phyloP scores from a whole-genome alignment of 345 rosid species.

The Turritis glabra region DNA sequence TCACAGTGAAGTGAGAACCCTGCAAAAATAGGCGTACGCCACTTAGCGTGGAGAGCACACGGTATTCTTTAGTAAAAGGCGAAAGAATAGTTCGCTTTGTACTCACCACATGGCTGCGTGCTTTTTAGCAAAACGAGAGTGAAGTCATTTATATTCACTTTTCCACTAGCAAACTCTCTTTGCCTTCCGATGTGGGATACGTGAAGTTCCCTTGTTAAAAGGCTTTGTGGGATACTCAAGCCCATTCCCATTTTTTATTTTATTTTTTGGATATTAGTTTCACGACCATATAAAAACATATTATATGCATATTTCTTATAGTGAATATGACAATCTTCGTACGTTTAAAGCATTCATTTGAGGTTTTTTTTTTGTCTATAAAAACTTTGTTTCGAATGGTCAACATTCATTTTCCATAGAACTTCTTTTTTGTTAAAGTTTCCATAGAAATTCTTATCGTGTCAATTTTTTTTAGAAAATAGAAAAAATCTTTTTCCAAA shows the following conservation, averaged over 20 bases:
- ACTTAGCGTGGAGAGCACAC: conserved; percentile 34
- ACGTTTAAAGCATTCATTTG: no score
- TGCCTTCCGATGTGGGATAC: conserved; percentile 9
- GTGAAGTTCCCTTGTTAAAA: not conserved
- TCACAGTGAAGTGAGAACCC: not conserved
- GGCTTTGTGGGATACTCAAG: not conserved
- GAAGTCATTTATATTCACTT: not conserved
- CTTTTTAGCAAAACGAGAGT: rapidly evolving
- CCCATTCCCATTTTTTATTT: not conserved
- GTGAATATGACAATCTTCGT: no score
- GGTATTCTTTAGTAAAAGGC: conserved; percentile 42
- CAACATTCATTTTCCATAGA: not conserved
- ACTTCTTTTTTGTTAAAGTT: no score
- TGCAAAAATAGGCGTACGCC: conserved; percentile 42
- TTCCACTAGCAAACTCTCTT: not conserved
- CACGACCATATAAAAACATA: no score
- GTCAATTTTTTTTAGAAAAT: not conserved
- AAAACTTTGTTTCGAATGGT: not conserved
- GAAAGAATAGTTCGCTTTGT: conserved; percentile 39
- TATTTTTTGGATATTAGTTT: no score
- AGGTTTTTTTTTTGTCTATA: no score
- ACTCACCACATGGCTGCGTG: conserved; percentile 36
- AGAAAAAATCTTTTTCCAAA: not conserved
- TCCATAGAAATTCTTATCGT: not conserved
- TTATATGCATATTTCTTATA: no score